A percentile compares a stretch with the other conserved stretches of the same genome.
These are phyloP conservation scores for Solanum hybrid DNA, from an alignment of 305 asterid species.

Conservation along the genomic window DNA sequence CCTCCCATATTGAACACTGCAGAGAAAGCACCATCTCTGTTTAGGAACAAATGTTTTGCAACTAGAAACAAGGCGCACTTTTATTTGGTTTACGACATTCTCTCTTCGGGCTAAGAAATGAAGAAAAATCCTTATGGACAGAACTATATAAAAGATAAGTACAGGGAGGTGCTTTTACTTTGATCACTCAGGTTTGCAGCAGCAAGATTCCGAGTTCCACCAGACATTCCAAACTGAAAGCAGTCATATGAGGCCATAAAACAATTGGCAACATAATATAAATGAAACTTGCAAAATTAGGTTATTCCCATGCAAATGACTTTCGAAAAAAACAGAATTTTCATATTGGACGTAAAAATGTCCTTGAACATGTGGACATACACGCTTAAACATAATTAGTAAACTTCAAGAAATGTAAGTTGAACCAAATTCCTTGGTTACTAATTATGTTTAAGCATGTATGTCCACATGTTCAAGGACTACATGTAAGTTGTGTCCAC, in stretches of 20 bases:
- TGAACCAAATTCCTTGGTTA: neutral
- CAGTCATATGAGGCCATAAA: conserved; percentile 12
- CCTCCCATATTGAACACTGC: conserved; percentile 88
- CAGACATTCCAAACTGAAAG: conserved; percentile 69
- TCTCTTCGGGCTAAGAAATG: neutral
- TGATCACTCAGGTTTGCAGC: conserved; percentile 75
- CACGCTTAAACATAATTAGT: neutral
- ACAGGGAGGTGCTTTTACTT: conserved; percentile 34
- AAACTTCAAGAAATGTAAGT: neutral
- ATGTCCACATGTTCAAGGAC: neutral
- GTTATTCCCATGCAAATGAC: neutral
- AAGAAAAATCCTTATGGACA: neutral
- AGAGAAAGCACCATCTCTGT: conserved; percentile 2
- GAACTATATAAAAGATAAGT: neutral
- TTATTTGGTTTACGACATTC: neutral
- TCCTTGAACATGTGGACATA: neutral
- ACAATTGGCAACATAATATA: neutral
- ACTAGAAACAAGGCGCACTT: neutral
- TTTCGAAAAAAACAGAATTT: neutral
- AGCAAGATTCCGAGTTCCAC: conserved; percentile 64
- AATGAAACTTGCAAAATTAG: neutral
- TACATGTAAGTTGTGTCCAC: neutral
- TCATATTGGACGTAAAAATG: neutral
- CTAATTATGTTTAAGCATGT: neutral
- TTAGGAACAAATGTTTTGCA: neutral